Base-by-base conservation (phyloP, 2,329 filamentous ascomycete genomes). In the Botrytis pseudocinerea region DNA sequence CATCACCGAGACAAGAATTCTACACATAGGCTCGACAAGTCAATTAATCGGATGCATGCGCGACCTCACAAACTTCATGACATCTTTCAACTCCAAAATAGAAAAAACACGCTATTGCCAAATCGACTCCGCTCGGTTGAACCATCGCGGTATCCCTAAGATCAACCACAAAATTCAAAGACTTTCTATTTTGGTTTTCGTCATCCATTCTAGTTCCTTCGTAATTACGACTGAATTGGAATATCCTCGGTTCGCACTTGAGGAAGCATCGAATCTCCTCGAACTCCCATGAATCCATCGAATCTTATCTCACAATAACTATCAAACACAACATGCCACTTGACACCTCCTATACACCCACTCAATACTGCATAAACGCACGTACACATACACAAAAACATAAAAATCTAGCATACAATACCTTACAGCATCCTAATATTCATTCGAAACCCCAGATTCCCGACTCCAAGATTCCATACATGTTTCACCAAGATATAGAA, bases 21-120 rank as follows among this genome's bases (percentile, higher is more conserved):
- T 20, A 18, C 16, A 42, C 60, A 8, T 3, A 62, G 12, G 5
- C 60, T 28, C 2, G 3, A 42, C 7, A 3, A 28, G 25, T 51
- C 14, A 18, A 25, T 42, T 2, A 4, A 2, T 1, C 7, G 9
- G n/a, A 40, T n/a, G 7, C 16, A 2, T 4, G 4, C 25, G 14
- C 9, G 40, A 10, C 3, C 16, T 42, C 14, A 62, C 25, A 42
- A 20, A 1, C 38, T 10, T 8, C 2, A 62, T 18, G 18, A 28
- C 7, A 40, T 42, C 18, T 22, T 62, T 10, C 38, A 42, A 2
- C n/a, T 6, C 38, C 60, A 38, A 18, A 62, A 22, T 25, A 51
- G 22, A 51, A 25, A 20, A 51, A 1, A 48, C 3, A 48, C 46
- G 20, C 20, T 5, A n/a, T n/a, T 14, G 2, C 14, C 12, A 54